A percentile compares a stretch with the other conserved stretches of the same genome.
Conservation (phyloP, 1,284 basidiomycete species). For the Inonotus hispidus region DNA sequence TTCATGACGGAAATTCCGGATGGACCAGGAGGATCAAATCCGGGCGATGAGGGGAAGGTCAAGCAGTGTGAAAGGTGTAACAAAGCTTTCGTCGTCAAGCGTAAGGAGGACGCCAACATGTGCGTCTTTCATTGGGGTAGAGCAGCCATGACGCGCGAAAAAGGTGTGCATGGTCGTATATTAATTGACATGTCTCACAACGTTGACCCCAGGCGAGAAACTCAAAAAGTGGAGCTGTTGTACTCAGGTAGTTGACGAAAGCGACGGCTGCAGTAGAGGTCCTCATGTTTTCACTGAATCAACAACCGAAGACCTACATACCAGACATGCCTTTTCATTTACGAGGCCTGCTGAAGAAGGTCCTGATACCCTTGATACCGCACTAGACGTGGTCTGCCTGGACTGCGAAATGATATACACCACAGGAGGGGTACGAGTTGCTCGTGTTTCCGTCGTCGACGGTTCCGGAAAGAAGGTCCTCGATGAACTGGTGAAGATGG, state of each 20-base stretch:
- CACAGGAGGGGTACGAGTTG: slow-evolving; percentile 82
- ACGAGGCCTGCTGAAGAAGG: slow-evolving; percentile 31
- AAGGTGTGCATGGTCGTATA: slow-evolving; percentile 42
- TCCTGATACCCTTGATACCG: slow-evolving; percentile 31
- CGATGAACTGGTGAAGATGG: slow-evolving; percentile 80
- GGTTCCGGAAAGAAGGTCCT: slow-evolving; percentile 66
- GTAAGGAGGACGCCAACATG: slow-evolving; percentile 49
- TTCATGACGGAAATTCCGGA: slow-evolving; percentile 69
- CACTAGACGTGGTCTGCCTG: slow-evolving; percentile 72
- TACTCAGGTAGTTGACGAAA: slow-evolving; percentile 47
- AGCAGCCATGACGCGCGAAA: slow-evolving; percentile 47
- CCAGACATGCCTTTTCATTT: slow-evolving; percentile 66
- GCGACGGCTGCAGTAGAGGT: slow-evolving; percentile 60
- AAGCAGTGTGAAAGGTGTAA: slow-evolving; percentile 77
- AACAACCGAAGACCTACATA: slow-evolving; percentile 63
- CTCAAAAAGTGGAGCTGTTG: slow-evolving; percentile 65
- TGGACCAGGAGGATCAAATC: slow-evolving; percentile 53
- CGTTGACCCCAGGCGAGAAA: slow-evolving; percentile 49
- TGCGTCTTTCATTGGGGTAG: slow-evolving; percentile 85
- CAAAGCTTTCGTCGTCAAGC: slow-evolving; percentile 61
- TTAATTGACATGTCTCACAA: slow-evolving; percentile 23
- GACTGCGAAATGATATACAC: slow-evolving; percentile 95
- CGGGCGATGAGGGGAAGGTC: slow-evolving; percentile 60
- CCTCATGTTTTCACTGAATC: slow-evolving; percentile 78
- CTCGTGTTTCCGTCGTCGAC: slow-evolving; percentile 83